These are phyloP conservation scores for Hymenoscyphus repandus DNA, from an alignment of 2,329 filamentous ascomycete genomes.

Conservation along the genomic window DNA sequence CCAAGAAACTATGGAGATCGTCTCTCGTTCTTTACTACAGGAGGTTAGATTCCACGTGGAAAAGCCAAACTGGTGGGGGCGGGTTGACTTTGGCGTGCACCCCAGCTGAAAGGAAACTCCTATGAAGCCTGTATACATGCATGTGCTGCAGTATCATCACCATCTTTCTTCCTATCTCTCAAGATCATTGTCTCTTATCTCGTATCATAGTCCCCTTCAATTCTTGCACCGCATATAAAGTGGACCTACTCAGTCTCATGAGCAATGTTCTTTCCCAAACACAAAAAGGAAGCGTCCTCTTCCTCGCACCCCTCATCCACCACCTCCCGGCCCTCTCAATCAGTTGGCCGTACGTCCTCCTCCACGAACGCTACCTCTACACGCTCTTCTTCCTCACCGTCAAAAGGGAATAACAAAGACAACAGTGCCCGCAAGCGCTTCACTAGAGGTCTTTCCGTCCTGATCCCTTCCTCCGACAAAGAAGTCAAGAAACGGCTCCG, in stretches of 20 bases:
- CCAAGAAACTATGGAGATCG: neutral
- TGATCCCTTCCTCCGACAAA: neutral
- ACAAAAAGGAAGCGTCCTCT: no score
- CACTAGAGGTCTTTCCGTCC: neutral
- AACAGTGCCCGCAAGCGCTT: neutral
- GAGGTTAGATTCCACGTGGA: conserved; percentile 1
- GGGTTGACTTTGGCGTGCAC: neutral
- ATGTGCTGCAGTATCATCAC: no score
- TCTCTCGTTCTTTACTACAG: neutral
- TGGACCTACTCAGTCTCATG: no score
- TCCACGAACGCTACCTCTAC: neutral
- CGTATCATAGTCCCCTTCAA: no score
- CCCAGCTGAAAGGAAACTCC: neutral
- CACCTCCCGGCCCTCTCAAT: no score
- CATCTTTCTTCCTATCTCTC: no score
- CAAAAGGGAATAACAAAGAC: neutral
- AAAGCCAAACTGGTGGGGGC: neutral
- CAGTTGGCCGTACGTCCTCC: no score
- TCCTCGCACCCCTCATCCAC: no score
- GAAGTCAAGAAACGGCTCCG: neutral
- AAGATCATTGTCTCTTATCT: no score
- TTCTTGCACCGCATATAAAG: no score
- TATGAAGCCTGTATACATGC: neutral
- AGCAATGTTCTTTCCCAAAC: no score
- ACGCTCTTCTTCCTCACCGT: neutral